phyloP scores from a whole-genome alignment of 768 basidiomycete genomes.

The Megacollybia marginata region DNA sequence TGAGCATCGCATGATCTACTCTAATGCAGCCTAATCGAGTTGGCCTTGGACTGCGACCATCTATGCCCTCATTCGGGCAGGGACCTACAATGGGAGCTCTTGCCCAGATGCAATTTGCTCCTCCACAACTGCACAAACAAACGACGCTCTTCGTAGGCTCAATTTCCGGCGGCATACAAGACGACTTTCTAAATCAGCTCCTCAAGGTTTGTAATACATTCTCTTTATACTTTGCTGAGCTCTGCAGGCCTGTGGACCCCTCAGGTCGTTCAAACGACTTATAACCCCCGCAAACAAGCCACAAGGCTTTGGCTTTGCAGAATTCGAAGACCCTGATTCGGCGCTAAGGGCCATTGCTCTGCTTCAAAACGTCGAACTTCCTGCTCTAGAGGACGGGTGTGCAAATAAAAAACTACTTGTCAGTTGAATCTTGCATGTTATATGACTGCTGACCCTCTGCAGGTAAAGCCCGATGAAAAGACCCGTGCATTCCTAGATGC shows the following conservation, averaged over 20 bases:
- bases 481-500: conserved; percentile 83
- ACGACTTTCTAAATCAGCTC: conserved; percentile 71
- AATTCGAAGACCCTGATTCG: conserved; percentile 89
- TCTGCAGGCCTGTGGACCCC: conserved; percentile 77
- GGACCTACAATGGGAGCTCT: conserved; percentile 89
- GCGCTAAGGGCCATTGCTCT: conserved; percentile 71
- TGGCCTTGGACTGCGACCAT: conserved; percentile 84
- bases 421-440: conserved; percentile 37
- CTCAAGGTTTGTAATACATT: conserved; percentile 52
- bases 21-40: conserved; percentile 73
- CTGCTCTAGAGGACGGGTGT: conserved; percentile 52
- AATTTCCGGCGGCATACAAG: conserved; percentile 89
- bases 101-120: conserved; percentile 76
- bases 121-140: conserved; percentile 62
- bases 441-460: conserved; percentile 13
- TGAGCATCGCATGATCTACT: neutral
- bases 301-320: conserved; percentile 95
- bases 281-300: conserved; percentile 91
- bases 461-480: conserved; percentile 97
- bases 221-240: neutral
- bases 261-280: conserved; percentile 87
- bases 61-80: conserved; percentile 83
- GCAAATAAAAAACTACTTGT: conserved; percentile 64
- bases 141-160: conserved; percentile 87
- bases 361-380: conserved; percentile 56